Evolutionary conservation across 345 rosid genomes (phyloP).

Genomic region (rapeseed (Brassica napus)): Da-Ae NC_063446.1:10709501-10710000

Average conservation of each 20-base stretch:
- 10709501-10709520: neutral
- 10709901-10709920: slow-evolving; percentile 1
- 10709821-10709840: neutral
- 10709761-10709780: neutral
- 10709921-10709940: slow-evolving; percentile 3
- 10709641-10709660: neutral
- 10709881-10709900: slow-evolving; percentile 1
- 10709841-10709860: neutral
- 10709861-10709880: neutral
- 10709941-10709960: neutral
- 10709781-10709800: slow-evolving; percentile 1
- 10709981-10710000: slow-evolving; percentile 72
- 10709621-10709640: slow-evolving; percentile 51
- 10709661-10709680: neutral
- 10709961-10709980: neutral
- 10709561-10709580: slow-evolving; percentile 89
- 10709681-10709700: neutral
- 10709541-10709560: neutral
- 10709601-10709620: slow-evolving; percentile 84
- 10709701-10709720: neutral
- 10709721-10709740: neutral
- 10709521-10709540: slow-evolving; percentile 9
- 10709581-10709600: slow-evolving; percentile 95
- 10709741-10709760: neutral
- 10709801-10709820: neutral